Evolutionary conservation across 345 rosid species (phyloP).

Genomic region (Mallotus nudiflorus): DNA sequence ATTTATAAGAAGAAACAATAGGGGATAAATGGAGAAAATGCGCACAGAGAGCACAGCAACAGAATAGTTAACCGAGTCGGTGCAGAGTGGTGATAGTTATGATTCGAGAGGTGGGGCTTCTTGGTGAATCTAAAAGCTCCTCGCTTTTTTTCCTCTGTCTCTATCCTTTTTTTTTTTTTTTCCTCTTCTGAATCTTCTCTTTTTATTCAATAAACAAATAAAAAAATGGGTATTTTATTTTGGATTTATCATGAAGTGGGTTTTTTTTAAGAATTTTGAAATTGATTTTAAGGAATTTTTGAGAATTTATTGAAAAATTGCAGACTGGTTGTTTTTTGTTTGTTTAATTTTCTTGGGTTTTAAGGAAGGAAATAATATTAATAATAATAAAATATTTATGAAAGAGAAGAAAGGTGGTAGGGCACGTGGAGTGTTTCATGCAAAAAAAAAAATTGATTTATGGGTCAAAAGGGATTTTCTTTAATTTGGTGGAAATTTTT

Average conservation of each 20-base stretch:
- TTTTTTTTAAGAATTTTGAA: neutral
- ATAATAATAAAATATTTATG: no score
- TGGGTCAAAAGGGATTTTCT: neutral
- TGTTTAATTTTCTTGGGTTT: neutral
- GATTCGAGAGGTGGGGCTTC: slow-evolving; percentile 17
- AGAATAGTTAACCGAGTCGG: slow-evolving; percentile 19
- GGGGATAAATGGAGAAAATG: neutral
- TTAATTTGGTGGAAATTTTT: neutral
- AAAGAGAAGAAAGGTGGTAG: slow-evolving; percentile 5
- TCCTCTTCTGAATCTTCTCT: no score
- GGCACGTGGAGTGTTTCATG: slow-evolving; percentile 45
- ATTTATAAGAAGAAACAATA: neutral
- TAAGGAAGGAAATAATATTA: neutral
- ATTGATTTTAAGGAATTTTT: neutral
- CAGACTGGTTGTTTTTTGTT: neutral
- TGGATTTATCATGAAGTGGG: neutral
- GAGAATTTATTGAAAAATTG: neutral
- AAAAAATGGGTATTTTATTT: slow-evolving; percentile 1
- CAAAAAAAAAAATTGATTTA: slow-evolving; percentile 6
- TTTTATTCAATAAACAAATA: no score
- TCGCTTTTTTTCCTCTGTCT: neutral
- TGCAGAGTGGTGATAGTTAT: slow-evolving; percentile 8
- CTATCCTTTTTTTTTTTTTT: no score
- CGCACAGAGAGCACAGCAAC: neutral
- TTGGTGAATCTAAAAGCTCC: slow-evolving; percentile 15